Evolutionary conservation across 2,329 filamentous ascomycete species (phyloP).

Genomic region (Pseudogymnoascus sp.): DNA sequence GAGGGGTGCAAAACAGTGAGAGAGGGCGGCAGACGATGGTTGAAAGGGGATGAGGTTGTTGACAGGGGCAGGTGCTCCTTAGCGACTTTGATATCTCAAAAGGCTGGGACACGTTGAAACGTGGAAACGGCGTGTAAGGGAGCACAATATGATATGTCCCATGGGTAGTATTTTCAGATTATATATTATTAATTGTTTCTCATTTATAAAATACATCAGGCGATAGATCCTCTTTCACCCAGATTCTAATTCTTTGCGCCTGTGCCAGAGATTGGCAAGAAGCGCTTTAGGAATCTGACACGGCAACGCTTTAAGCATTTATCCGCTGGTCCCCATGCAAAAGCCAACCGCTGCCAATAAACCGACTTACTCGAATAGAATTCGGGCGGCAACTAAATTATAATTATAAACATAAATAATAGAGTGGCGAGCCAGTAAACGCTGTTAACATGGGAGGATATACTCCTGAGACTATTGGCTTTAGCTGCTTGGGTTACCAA

Average conservation of each 20-base stretch:
- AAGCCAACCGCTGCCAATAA: neutral
- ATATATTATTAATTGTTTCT: neutral
- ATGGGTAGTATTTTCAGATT: neutral
- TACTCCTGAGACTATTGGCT: neutral
- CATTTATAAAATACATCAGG: neutral
- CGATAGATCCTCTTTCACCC: neutral
- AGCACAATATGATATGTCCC: neutral
- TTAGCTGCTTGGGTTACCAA: conserved; percentile 1
- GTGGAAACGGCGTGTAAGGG: neutral
- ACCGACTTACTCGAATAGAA: neutral
- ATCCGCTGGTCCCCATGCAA: neutral
- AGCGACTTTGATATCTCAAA: conserved; percentile 3
- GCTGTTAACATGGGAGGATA: neutral
- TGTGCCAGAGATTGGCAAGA: neutral
- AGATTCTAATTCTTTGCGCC: neutral
- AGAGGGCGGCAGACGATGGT: neutral
- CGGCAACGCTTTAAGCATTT: neutral
- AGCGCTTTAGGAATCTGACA: neutral
- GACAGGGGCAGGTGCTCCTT: conserved; percentile 5
- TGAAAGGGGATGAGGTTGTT: conserved; percentile 9
- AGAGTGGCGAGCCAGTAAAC: neutral
- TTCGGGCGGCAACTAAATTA: neutral
- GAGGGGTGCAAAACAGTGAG: neutral
- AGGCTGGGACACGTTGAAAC: conserved; percentile 8
- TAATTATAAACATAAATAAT: neutral